Percentiles rank a stretch among this genome's conserved stretches.
These are phyloP conservation scores for Vigna mungo DNA, from an alignment of 306 rosid species.

Conservation along the genomic window DNA sequence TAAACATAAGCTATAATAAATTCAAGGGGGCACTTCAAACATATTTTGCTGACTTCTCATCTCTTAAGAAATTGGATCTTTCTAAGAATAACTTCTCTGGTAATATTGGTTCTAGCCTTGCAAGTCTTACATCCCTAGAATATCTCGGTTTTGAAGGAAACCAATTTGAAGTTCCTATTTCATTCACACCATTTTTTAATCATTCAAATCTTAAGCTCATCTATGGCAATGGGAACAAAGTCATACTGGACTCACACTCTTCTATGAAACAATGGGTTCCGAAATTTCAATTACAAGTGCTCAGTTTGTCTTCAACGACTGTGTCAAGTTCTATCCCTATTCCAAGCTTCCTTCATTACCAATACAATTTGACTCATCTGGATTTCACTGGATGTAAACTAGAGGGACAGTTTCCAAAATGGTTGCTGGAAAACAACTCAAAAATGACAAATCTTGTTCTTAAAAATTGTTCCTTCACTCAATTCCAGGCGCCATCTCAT, in stretches of 20 bases:
- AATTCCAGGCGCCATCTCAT: slow-evolving; percentile 10
- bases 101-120: slow-evolving; percentile 6
- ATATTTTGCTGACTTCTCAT: slow-evolving; percentile 27
- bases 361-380: not conserved
- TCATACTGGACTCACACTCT: not conserved
- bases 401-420: slow-evolving; percentile 11
- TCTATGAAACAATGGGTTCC: not conserved
- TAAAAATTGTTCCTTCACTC: slow-evolving; percentile 15
- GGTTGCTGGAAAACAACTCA: slow-evolving; percentile 39
- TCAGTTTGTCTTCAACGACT: not conserved
- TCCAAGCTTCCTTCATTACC: slow-evolving; percentile 32
- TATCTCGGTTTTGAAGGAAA: not conserved
- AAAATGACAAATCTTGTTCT: not conserved
- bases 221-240: slow-evolving; percentile 7
- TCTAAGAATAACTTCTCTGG: not conserved
- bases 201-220: slow-evolving; percentile 23
- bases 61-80: slow-evolving; percentile 13
- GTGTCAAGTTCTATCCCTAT: not conserved
- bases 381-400: slow-evolving; percentile 6
- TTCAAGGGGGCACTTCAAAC: slow-evolving; percentile 31
- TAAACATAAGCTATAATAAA: not conserved
- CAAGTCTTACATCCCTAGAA: slow-evolving; percentile 35
- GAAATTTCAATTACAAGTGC: slow-evolving; percentile 32
- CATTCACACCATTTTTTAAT: slow-evolving; percentile 19
- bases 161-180: slow-evolving; percentile 36